Conservation (phyloP, 345 rosid species). For the Salix suchowensis region DNA sequence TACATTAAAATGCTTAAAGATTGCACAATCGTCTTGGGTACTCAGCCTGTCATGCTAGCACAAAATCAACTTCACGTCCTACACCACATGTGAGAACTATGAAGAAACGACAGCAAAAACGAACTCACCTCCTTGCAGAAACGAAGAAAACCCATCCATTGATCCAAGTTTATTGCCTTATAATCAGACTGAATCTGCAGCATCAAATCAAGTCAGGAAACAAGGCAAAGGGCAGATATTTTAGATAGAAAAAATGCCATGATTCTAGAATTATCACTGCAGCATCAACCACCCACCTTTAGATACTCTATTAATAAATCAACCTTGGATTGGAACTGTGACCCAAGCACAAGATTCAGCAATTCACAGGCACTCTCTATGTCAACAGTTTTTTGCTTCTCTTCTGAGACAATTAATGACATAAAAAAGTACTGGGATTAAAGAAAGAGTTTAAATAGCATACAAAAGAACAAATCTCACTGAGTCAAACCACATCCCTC, state of each 20-base stretch:
- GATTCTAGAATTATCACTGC: neutral
- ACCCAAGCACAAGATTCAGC: slow-evolving; percentile 73
- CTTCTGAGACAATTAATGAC: slow-evolving; percentile 51
- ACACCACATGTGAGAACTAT: neutral
- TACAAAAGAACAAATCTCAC: neutral
- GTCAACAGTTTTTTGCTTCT: slow-evolving; percentile 84
- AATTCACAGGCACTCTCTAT: slow-evolving; percentile 83
- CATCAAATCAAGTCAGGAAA: slow-evolving; percentile 3
- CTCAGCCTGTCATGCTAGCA: no score
- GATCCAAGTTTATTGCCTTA: slow-evolving; percentile 92
- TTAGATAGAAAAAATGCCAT: neutral
- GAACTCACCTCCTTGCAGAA: slow-evolving; percentile 81
- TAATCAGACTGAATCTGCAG: slow-evolving; percentile 80
- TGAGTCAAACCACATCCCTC: slow-evolving; percentile 6
- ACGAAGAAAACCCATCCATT: slow-evolving; percentile 84
- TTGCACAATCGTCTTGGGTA: no score
- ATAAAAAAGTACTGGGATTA: neutral
- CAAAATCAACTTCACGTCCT: no score
- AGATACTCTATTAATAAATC: slow-evolving; percentile 68
- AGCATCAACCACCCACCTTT: slow-evolving; percentile 40
- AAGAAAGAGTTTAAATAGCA: neutral
- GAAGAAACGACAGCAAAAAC: neutral
- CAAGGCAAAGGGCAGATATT: neutral
- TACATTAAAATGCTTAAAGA: no score
- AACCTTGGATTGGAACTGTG: slow-evolving; percentile 65